phyloP scores from a whole-genome alignment of 352 stramenopile species.

The Globisporangium ultimum region DNA sequence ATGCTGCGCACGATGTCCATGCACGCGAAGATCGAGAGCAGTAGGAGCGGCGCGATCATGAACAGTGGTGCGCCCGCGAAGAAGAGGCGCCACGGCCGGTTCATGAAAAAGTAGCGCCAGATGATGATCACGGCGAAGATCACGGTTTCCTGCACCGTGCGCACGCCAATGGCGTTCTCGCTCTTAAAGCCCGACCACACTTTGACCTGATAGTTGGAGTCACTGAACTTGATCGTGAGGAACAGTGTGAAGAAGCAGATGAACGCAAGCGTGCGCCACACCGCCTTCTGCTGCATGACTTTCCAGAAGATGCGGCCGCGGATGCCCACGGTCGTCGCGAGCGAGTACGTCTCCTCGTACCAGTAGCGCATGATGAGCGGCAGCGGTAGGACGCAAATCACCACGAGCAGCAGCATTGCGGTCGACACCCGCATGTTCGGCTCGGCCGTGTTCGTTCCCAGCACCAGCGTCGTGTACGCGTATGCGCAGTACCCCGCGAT shows the following conservation, averaged over 20 bases:
- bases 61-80: conserved; percentile 25
- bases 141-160: conserved; percentile 20
- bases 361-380: conserved; percentile 35
- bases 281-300: conserved; percentile 50
- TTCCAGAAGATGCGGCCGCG: conserved; percentile 39
- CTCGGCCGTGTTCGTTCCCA: conserved; percentile 12
- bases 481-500: conserved; percentile 13
- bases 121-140: conserved; percentile 21
- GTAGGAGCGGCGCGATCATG: conserved; percentile 23
- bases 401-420: conserved; percentile 25
- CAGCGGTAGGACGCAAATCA: conserved; percentile 25
- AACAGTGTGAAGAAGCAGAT: conserved; percentile 45
- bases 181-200: conserved; percentile 23
- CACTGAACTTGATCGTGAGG: conserved; percentile 26
- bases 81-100: conserved; percentile 35
- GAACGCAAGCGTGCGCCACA: conserved; percentile 44
- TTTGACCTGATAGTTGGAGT: conserved; percentile 16
- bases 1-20: conserved; percentile 26
- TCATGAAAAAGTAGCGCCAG: conserved; percentile 46
- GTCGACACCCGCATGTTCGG: conserved; percentile 10
- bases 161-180: conserved; percentile 19
- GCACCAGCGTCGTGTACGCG: conserved; percentile 6
- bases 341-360: conserved; percentile 41
- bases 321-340: conserved; percentile 33
- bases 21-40: conserved; percentile 23